Conservation (phyloP, 331 rosid genomes). For the Telfairia occidentalis region DNA sequence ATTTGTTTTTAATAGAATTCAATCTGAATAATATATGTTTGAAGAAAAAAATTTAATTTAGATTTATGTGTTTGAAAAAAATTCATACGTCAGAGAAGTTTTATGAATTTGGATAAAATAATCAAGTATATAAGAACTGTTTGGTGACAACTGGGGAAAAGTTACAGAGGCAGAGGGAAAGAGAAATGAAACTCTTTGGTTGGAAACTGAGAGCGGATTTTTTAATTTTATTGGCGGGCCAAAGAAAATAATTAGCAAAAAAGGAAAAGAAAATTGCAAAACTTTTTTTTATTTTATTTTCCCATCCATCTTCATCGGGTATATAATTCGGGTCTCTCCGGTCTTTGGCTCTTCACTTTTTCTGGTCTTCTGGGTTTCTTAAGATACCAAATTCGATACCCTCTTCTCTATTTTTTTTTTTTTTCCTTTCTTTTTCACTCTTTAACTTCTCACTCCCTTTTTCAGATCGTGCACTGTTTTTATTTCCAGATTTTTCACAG, state of each 20-base stretch:
- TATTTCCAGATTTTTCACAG: background rate
- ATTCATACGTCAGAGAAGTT: background rate
- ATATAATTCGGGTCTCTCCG: constrained; percentile 8
- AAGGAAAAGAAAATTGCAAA: background rate
- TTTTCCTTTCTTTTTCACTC: background rate
- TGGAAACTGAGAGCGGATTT: background rate
- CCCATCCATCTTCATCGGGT: constrained; percentile 10
- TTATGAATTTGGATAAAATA: background rate
- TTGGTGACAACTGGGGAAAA: constrained; percentile 8
- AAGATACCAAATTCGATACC: background rate
- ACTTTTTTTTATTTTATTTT: background rate
- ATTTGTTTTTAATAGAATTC: background rate
- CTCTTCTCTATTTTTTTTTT: background rate
- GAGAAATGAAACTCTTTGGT: constrained; percentile 7
- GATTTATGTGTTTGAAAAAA: background rate
- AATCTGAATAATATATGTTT: no score
- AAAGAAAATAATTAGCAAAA: background rate
- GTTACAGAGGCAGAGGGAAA: background rate
- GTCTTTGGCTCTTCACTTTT: constrained; percentile 10
- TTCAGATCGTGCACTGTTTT: constrained; percentile 13
- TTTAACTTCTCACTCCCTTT: background rate
- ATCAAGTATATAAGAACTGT: background rate
- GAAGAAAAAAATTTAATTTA: no score
- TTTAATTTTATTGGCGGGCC: constrained; percentile 1
- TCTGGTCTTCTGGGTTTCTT: constrained; percentile 11